Evolutionary conservation across 192 early-diverging fungal genomes (phyloP), one percentile per base, ranked within the genome.

Genomic region (Backusella tarrabulga): DNA sequence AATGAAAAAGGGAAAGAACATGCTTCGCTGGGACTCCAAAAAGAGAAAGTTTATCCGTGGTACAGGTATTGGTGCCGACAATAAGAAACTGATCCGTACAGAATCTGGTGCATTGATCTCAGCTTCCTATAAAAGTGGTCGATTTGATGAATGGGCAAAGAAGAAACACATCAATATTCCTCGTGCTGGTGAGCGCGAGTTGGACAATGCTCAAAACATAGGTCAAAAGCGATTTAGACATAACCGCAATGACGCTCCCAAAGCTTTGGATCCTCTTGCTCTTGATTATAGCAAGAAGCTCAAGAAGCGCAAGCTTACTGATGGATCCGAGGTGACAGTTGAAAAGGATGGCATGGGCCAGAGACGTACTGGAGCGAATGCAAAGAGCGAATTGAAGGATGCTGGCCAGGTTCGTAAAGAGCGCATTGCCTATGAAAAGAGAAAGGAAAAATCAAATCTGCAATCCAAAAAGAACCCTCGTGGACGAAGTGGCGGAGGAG

Each of bases 81-180:
- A 99, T 85, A 96, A 96, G 80, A 99, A 98, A 87, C 76, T 95
- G 72, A 97, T 99, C 71, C 89, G 88, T 46, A 95, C 94, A 4
- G 98, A 99, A 77, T 93, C 88, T 68, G 98, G 98, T 41, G 91
- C 92, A n/a, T 83, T 92, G 79, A 89, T 99, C 34, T 92, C 93
- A 4, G 98, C 96, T 5, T 89, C 90, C 19, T 98, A 93, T 85
- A 96, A 96, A 77, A 88, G 91, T 12, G 93, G 94, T 71, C 91
- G 92, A 54, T 99, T 96, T 81, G 87, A 89, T 69, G 92, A 93
- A 50, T 99, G 98, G 98, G 91, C 95, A 79, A 93, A 97, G 73
- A 93, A 95, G 84, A 96, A 90, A 60, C 91, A 93, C 78, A 87
- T 93, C 34, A 76, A 76, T 23, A 73, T 98, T 15, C 98, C 98